Evolutionary conservation across 148 eudicot species (phyloP).

Genomic region (Chenopodium suecicum): DNA sequence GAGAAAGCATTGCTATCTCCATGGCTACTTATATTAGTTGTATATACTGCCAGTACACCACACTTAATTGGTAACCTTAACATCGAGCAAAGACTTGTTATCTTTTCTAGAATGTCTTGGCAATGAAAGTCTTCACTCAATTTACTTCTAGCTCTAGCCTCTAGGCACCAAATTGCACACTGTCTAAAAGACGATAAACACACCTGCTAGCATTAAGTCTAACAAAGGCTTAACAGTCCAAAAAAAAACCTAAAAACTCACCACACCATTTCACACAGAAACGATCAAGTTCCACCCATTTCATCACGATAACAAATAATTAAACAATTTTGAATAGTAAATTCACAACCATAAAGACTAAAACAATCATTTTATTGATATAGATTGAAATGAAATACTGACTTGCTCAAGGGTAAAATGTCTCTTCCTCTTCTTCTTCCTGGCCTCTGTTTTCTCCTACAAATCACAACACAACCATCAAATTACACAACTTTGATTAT

Average conservation of each 20-base stretch:
- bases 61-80: not conserved
- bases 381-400: conserved; percentile 9
- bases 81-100: not conserved
- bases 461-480: conserved; percentile 18
- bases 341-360: not conserved
- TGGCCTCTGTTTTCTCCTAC: conserved; percentile 76
- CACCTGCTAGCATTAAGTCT: not conserved
- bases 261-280: not conserved
- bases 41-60: not conserved
- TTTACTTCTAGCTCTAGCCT: not conserved
- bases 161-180: not conserved
- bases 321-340: not conserved
- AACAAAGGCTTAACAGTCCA: not conserved
- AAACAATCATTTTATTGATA: not conserved
- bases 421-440: conserved; percentile 88
- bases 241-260: not conserved
- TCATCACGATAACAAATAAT: not conserved
- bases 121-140: not conserved
- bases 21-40: not conserved
- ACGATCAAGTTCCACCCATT: not conserved
- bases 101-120: not conserved
- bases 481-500: conserved; percentile 1
- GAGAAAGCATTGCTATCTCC: not conserved
- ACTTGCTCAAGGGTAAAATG: conserved; percentile 86
- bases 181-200: not conserved